These are phyloP conservation scores for Pezizomycotina sp. DNA, from an alignment of 2,329 filamentous ascomycete species.

Conservation along the genomic window DNA sequence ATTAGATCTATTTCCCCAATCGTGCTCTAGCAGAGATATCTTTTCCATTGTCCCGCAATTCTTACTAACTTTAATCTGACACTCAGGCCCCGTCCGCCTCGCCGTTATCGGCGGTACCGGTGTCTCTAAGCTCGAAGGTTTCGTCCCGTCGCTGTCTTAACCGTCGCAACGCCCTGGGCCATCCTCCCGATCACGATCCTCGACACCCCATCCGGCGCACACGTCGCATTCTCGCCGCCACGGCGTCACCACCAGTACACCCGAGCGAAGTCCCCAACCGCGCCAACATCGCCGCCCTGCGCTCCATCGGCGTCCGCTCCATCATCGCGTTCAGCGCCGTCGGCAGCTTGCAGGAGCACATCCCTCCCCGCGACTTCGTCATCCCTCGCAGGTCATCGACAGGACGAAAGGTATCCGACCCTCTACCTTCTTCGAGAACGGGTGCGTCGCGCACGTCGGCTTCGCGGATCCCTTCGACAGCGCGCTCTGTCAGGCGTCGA, in stretches of 20 bases:
- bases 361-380: slow-evolving; percentile 92
- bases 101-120: slow-evolving; percentile 90
- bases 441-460: slow-evolving; percentile 81
- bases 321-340: slow-evolving; percentile 93
- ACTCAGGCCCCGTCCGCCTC: slow-evolving; percentile 53
- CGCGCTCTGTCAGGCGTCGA: slow-evolving; percentile 57
- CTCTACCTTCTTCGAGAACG: slow-evolving; percentile 82
- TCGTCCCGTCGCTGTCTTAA: slow-evolving; percentile 68
- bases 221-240: slow-evolving; percentile 94
- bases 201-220: slow-evolving; percentile 46
- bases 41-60: background rate
- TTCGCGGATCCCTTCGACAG: slow-evolving; percentile 93
- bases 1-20: too few species aligned
- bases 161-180: slow-evolving; percentile 82
- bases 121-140: slow-evolving; percentile 70
- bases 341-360: slow-evolving; percentile 76
- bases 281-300: slow-evolving; percentile 95
- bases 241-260: slow-evolving; percentile 76
- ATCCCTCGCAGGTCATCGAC: too few species aligned
- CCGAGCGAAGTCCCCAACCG: slow-evolving; percentile 89
- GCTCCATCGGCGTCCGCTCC: slow-evolving; percentile 71
- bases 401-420: slow-evolving; percentile 96
- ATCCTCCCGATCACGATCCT: slow-evolving; percentile 66
- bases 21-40: background rate
- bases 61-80: slow-evolving; percentile 1